A percentile compares a stretch with the other conserved stretches of the same genome.
Evolutionary conservation across 768 basidiomycete genomes (phyloP).

Genomic region (Trametes coccinea): DNA sequence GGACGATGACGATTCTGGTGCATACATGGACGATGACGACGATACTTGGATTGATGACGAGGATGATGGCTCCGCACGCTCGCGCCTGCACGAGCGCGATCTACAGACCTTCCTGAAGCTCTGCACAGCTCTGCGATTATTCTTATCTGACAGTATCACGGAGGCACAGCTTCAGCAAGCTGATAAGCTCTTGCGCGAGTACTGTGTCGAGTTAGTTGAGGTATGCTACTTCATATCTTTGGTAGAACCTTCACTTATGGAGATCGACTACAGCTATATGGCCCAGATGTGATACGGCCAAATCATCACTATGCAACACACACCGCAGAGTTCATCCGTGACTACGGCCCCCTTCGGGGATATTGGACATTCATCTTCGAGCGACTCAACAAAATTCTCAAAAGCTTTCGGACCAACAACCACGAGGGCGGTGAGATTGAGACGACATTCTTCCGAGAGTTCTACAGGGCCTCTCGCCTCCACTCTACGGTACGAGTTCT

Average conservation of each 20-base stretch:
- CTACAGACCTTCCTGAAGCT: constrained; percentile 12
- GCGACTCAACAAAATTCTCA: constrained; percentile 35
- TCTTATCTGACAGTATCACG: constrained; percentile 11
- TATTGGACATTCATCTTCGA: constrained; percentile 39
- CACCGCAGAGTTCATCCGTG: constrained; percentile 25
- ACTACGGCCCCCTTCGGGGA: constrained; percentile 38
- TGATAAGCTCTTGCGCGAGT: constrained; percentile 26
- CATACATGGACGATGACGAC: not conserved
- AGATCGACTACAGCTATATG: constrained; percentile 32
- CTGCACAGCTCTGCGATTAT: not conserved
- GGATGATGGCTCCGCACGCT: not conserved
- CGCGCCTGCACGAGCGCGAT: constrained; percentile 4
- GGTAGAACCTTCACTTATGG: constrained; percentile 6
- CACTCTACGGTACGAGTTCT: constrained; percentile 18
- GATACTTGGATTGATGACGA: not conserved
- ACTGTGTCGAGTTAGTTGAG: constrained; percentile 25
- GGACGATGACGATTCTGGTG: constrained; percentile 6
- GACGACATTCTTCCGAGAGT: constrained; percentile 31
- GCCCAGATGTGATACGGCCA: constrained; percentile 32
- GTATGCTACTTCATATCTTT: constrained; percentile 9
- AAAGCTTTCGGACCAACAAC: constrained; percentile 29
- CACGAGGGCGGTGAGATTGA: constrained; percentile 33
- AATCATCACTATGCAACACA: constrained; percentile 43
- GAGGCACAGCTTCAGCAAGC: constrained; percentile 6
- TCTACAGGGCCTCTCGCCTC: constrained; percentile 16